Percentiles rank a stretch among this genome's conserved stretches.
phyloP scores from a whole-genome alignment of 768 basidiomycete genomes.

The Naematelia encephala region DNA sequence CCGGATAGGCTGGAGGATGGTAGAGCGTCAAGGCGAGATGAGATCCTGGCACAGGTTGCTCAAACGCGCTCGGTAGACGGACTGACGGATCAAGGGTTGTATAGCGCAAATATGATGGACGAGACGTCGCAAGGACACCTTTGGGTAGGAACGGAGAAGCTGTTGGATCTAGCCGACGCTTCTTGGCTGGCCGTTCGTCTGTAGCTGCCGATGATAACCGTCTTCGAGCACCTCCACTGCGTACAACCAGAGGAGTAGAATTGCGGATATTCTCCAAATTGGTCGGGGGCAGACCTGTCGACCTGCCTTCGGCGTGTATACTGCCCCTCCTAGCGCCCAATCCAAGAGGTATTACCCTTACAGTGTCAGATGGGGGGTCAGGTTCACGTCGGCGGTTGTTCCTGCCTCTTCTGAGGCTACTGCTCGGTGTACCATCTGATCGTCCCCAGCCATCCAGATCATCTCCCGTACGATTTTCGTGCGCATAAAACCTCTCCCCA shows the following conservation, averaged over 20 bases:
- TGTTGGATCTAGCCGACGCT: background rate
- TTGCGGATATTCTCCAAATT: background rate
- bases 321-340: background rate
- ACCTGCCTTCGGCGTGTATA: background rate
- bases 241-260: conserved; percentile 2
- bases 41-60: conserved; percentile 2
- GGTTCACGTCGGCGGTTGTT: conserved; percentile 20
- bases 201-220: background rate
- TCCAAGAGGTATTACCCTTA: background rate
- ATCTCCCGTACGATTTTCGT: conserved; percentile 5
- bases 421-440: background rate
- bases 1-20: background rate
- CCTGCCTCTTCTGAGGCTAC: conserved; percentile 14
- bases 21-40: conserved; percentile 15
- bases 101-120: conserved; percentile 12
- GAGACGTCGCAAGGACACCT: background rate
- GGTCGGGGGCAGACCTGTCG: background rate
- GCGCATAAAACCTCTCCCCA: background rate
- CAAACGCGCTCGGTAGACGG: conserved; percentile 3
- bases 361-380: background rate
- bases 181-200: conserved; percentile 2
- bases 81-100: conserved; percentile 6
- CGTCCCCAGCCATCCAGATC: conserved; percentile 15
- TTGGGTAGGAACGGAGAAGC: background rate
- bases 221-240: conserved; percentile 3